Evolutionary conservation across 495 filamentous ascomycete genomes (phyloP).

Genomic region (Chaetomium tenue): DNA sequence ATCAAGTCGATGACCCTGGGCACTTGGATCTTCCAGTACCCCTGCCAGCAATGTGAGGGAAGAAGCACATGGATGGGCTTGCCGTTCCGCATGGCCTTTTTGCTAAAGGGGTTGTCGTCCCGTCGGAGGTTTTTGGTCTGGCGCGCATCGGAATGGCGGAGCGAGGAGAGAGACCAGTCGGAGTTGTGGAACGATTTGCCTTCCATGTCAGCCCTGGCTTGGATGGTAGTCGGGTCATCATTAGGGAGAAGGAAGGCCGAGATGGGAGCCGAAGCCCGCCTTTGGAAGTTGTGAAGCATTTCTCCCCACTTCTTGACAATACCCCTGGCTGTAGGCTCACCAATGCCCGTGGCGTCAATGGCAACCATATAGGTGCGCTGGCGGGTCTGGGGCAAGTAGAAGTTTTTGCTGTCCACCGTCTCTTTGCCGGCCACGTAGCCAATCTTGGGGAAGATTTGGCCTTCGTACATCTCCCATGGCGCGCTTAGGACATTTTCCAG

Average conservation of each 20-base stretch:
- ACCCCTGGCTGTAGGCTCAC: background rate
- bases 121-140: conserved; percentile 2
- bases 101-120: conserved; percentile 28
- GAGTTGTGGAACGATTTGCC: conserved; percentile 22
- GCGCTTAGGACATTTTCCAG: conserved; percentile 70
- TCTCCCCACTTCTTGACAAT: conserved; percentile 27
- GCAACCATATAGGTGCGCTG: conserved; percentile 70
- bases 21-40: conserved; percentile 31
- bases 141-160: conserved; percentile 27
- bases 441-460: conserved; percentile 46
- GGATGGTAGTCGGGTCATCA: conserved; percentile 57
- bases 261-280: conserved; percentile 62
- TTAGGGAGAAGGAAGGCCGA: conserved; percentile 59
- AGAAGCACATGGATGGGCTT: conserved; percentile 15
- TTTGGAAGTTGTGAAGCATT: conserved; percentile 46
- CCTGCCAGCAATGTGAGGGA: conserved; percentile 21
- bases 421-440: conserved; percentile 54
- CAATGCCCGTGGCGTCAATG: conserved; percentile 47
- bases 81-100: conserved; percentile 26
- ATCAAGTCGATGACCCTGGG: conserved; percentile 66
- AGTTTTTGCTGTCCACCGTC: conserved; percentile 68
- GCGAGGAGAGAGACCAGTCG: conserved; percentile 23
- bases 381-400: conserved; percentile 77
- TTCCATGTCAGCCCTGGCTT: conserved; percentile 48
- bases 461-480: conserved; percentile 59